Evolutionary conservation across 768 basidiomycete genomes (phyloP), one percentile per base, ranked within the genome.

Genomic region (Lactarius hengduanensis): DNA sequence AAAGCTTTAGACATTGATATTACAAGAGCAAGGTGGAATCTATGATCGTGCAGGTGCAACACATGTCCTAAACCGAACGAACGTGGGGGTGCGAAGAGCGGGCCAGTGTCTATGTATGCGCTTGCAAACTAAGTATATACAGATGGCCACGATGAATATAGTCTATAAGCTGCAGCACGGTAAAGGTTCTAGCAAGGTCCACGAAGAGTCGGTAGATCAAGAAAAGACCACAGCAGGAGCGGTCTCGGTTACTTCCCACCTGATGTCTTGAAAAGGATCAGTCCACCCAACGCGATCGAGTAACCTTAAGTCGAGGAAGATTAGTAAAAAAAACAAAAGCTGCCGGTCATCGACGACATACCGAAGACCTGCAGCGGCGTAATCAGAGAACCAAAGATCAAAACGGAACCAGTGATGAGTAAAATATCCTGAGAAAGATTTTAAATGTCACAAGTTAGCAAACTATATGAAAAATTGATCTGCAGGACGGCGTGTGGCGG

Each of bases 391-490:
- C 91, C 87, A 73, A 96, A 96, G 64, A 96, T 79, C 62, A 94
- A 75, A 38, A 98, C 94, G 1, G 94, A 96, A 55, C 94, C 94
- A 9, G 86, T 83, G 77, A 99, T 94, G 66, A 98, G 86, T 32
- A 99, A 84, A 69, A 98, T 98, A 75, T 98, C 96, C 91, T 91
- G 50, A 68, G 13, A 16, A 11, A 4, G 8, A 32, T 11, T 47
- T 41, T n/a, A 9, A n/a, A 11, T 11, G 26, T 10, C 72, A 26
- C 63, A 43, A 4, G 8, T 40, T 40, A n/a, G 40, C 15, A 41
- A 36, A 18, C 26, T 63, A 30, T 18, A 10, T 15, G 47, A 47
- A 26, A 32, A 15, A 9, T 41, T 15, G 26, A 40, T 40, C 13
- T 40, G 38, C 38, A 50, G 13, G 50, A n/a, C 26, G 32, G 70